Conservation (phyloP, 768 basidiomycete genomes). For the Tricholoma matsutake region DNA sequence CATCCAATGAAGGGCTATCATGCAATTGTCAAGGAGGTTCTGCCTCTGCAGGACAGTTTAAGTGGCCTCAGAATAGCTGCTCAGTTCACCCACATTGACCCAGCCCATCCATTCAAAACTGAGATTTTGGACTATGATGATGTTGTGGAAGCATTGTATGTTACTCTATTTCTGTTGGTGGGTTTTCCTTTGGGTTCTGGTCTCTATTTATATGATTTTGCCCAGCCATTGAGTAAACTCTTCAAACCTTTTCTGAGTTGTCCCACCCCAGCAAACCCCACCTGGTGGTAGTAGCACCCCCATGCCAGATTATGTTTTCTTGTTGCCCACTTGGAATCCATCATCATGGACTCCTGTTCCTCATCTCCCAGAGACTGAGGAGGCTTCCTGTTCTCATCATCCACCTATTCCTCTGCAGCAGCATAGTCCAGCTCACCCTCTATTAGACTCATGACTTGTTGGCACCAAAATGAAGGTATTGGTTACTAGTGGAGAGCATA, state of each 20-base stretch:
- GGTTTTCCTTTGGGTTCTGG: not conserved
- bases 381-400: not conserved
- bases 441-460: not conserved
- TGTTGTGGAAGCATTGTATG: too few relatives aligned
- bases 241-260: too few relatives aligned
- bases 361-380: not conserved
- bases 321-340: not conserved
- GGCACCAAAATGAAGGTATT: too few relatives aligned
- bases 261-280: not conserved
- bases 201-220: not conserved
- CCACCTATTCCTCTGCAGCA: not conserved
- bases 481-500: constrained; percentile 1
- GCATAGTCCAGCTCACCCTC: not conserved
- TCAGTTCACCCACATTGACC: too few relatives aligned
- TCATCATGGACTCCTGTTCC: not conserved
- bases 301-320: not conserved
- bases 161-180: not conserved
- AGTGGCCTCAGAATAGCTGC: too few relatives aligned
- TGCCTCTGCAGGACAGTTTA: too few relatives aligned
- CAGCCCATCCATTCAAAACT: too few relatives aligned
- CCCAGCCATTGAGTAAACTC: not conserved
- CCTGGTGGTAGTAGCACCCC: not conserved
- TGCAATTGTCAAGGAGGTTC: too few relatives aligned
- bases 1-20: too few relatives aligned
- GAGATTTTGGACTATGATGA: too few relatives aligned